Evolutionary conservation across 305 asterid species (phyloP).

Genomic region (Solanum hybrid): DNA sequence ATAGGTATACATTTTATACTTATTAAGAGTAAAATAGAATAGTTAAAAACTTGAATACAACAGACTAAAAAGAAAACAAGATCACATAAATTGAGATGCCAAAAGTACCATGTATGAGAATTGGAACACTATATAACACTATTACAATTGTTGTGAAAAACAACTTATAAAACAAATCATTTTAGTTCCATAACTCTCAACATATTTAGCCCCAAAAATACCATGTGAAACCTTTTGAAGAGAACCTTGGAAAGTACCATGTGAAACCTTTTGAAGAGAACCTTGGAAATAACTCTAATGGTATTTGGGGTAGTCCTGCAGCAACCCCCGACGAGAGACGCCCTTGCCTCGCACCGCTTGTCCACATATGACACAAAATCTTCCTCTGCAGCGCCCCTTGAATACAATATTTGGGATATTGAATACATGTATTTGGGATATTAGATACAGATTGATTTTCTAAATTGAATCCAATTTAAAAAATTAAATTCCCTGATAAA

Average conservation of each 20-base stretch:
- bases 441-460: too few species aligned
- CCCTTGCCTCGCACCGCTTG: slow-evolving; percentile 72
- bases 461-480: too few species aligned
- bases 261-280: slow-evolving; percentile 21
- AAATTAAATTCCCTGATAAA: too few species aligned
- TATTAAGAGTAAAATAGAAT: too few species aligned
- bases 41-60: too few species aligned
- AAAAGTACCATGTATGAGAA: background rate
- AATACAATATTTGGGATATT: background rate
- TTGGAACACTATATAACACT: background rate
- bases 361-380: slow-evolving; percentile 65
- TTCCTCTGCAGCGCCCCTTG: slow-evolving; percentile 35
- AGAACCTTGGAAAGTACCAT: slow-evolving; percentile 32
- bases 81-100: background rate
- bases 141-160: background rate
- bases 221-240: slow-evolving; percentile 5
- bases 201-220: background rate
- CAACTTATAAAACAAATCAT: background rate
- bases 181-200: background rate
- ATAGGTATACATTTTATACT: too few species aligned
- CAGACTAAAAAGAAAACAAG: background rate
- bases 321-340: slow-evolving; percentile 66
- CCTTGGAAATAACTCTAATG: slow-evolving; percentile 50
- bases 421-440: too few species aligned
- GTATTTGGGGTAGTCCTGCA: slow-evolving; percentile 80